A percentile compares a stretch with the other conserved stretches of the same genome.
Evolutionary conservation across 805 yeast genomes (phyloP).

Genomic region (Wickerhamiella australiensis): DNA sequence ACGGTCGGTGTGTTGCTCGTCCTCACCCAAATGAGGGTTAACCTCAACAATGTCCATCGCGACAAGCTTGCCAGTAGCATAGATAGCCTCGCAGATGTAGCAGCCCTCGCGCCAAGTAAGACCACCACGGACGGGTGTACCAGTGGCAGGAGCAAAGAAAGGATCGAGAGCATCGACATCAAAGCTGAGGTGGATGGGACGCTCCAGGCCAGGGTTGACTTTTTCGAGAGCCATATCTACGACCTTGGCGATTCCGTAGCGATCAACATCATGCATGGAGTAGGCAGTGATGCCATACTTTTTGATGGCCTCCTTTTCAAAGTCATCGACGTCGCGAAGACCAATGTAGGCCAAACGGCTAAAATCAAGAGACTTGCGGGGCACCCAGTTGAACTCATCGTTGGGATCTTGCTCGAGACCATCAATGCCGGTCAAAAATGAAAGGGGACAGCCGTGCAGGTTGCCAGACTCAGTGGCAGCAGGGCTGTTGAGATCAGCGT

Average conservation of each 20-base stretch:
- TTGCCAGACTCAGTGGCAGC: conserved; percentile 75
- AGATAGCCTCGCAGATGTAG: conserved; percentile 82
- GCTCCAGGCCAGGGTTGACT: conserved; percentile 56
- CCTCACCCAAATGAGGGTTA: conserved; percentile 77
- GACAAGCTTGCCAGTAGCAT: conserved; percentile 75
- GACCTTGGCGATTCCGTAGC: conserved; percentile 82
- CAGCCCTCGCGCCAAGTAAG: conserved; percentile 87
- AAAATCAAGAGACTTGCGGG: conserved; percentile 45
- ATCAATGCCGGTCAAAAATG: conserved; percentile 71
- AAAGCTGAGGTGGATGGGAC: conserved; percentile 81
- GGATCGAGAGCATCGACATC: conserved; percentile 98
- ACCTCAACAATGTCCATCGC: conserved; percentile 90
- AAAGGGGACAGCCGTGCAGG: conserved; percentile 92
- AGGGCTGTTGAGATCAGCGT: conserved; percentile 92
- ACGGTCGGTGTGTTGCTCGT: conserved; percentile 61
- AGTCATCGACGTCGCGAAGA: conserved; percentile 80
- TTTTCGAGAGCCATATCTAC: conserved; percentile 79
- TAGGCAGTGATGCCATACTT: conserved; percentile 69
- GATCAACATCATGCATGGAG: conserved; percentile 93
- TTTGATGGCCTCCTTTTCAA: conserved; percentile 63
- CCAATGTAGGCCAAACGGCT: conserved; percentile 83
- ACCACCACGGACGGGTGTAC: conserved; percentile 96
- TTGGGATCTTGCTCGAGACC: conserved; percentile 55
- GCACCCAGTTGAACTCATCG: conserved; percentile 71
- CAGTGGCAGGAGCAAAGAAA: conserved; percentile 87